phyloP scores from a whole-genome alignment of 768 basidiomycete genomes.

The Suillus hirtellus region DNA sequence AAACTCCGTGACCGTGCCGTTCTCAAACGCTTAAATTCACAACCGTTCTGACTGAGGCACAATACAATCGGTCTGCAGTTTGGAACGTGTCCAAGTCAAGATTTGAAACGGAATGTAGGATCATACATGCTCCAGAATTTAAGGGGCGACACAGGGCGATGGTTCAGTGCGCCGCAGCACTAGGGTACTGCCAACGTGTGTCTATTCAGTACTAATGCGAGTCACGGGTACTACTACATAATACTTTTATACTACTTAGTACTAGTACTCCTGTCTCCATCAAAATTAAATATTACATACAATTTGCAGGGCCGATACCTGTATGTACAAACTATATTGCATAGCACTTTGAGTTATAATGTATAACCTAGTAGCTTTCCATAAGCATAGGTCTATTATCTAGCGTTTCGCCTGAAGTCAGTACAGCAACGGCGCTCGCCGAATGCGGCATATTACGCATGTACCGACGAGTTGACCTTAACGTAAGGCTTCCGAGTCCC shows the following conservation, averaged over 20 bases:
- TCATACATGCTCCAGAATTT: neutral
- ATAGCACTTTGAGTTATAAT: neutral
- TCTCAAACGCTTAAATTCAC: neutral
- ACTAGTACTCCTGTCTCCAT: neutral
- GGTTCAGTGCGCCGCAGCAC: neutral
- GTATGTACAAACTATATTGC: neutral
- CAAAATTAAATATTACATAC: neutral
- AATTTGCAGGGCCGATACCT: neutral
- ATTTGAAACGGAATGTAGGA: neutral
- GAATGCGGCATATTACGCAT: too few species aligned
- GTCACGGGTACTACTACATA: too few species aligned
- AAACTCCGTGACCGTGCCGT: neutral
- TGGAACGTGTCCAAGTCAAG: neutral
- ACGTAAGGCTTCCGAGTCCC: too few species aligned
- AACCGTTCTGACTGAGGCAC: neutral
- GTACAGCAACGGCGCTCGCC: neutral
- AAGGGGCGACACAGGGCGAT: neutral
- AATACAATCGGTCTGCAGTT: neutral
- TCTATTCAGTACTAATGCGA: neutral
- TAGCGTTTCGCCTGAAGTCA: too few species aligned
- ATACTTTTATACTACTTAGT: neutral
- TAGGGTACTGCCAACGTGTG: neutral
- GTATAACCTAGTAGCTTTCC: neutral
- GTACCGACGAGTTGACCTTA: neutral
- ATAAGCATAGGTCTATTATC: neutral